These are phyloP conservation scores for Nicotiana otophora DNA, from an alignment of 257 asterid genomes.

Conservation along the genomic window DNA sequence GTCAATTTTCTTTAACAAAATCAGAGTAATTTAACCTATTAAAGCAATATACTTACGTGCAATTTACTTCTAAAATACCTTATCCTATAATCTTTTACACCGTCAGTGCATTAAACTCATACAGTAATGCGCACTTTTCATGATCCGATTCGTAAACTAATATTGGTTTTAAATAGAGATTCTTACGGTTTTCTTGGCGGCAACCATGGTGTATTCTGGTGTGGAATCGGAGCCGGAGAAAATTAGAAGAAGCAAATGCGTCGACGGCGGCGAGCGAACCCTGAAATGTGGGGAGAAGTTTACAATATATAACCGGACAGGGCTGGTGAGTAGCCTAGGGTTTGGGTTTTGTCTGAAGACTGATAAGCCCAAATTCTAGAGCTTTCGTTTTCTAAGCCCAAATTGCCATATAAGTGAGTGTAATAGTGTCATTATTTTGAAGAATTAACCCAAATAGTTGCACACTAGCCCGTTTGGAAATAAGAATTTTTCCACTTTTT, in stretches of 20 bases:
- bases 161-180: background rate
- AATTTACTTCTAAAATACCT: no score
- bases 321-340: background rate
- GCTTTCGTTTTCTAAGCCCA: background rate
- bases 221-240: background rate
- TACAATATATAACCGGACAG: background rate
- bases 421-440: no score
- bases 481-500: no score
- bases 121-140: no score
- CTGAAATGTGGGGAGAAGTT: background rate
- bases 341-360: background rate
- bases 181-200: slow-evolving; percentile 51
- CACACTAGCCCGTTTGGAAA: no score
- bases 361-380: background rate
- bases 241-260: background rate
- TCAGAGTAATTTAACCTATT: no score
- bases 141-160: background rate
- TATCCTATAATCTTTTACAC: no score
- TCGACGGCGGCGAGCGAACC: slow-evolving; percentile 10
- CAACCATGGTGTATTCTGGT: slow-evolving; percentile 30
- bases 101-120: no score
- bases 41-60: no score
- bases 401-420: background rate
- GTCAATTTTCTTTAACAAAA: no score
- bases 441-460: no score